phyloP scores from a whole-genome alignment of 1,284 basidiomycete species.

The Puccinia coronata region DNA sequence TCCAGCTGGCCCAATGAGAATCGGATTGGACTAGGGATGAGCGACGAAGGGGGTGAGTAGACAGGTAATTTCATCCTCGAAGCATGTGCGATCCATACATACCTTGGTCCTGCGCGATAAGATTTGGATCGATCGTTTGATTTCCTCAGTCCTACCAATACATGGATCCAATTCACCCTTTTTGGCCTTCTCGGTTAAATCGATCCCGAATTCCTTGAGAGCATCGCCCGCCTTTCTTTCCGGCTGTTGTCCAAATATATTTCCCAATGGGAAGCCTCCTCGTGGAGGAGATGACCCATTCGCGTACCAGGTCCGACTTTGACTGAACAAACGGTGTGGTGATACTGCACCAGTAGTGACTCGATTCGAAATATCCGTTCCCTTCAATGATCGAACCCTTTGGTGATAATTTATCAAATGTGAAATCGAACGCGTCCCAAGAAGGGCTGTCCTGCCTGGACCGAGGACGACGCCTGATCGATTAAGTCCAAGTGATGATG shows the following conservation, averaged over 20 bases:
- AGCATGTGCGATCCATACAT: not conserved
- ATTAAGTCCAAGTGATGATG: not conserved
- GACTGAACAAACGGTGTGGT: not conserved
- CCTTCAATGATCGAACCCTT: not conserved
- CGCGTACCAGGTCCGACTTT: not conserved
- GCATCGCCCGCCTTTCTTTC: constrained; percentile 53
- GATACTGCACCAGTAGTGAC: not conserved
- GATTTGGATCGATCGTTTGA: constrained; percentile 81
- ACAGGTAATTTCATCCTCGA: not conserved
- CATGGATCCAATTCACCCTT: constrained; percentile 84
- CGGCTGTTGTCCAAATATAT: constrained; percentile 55
- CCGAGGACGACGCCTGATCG: not conserved
- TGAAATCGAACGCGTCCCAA: not conserved
- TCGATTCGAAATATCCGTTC: not conserved
- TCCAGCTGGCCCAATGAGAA: constrained; percentile 63
- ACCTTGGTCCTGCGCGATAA: constrained; percentile 54
- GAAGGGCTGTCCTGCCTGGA: not conserved
- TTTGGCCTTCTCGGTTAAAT: constrained; percentile 78
- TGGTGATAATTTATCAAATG: not conserved
- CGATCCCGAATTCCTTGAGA: constrained; percentile 67
- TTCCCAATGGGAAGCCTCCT: constrained; percentile 55
- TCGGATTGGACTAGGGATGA: constrained; percentile 76
- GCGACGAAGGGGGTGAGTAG: not conserved
- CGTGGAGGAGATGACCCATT: constrained; percentile 25
- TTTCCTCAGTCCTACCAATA: constrained; percentile 75